These are phyloP conservation scores for Curvularia hawaiiensis DNA, from an alignment of 2,329 filamentous ascomycete genomes.

Conservation along the genomic window DNA sequence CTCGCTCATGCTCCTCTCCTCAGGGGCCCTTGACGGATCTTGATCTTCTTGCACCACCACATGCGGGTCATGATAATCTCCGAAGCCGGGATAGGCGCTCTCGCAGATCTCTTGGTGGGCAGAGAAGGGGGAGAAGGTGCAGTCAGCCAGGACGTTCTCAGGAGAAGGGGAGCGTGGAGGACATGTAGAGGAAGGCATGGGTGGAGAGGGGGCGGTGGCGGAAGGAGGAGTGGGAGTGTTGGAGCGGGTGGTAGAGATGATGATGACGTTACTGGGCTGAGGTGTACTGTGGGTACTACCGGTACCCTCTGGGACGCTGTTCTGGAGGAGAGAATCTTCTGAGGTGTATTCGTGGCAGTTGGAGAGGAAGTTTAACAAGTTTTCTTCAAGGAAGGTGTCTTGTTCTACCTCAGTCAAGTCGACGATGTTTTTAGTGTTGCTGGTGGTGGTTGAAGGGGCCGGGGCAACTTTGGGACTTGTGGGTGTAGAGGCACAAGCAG, in stretches of 20 bases:
- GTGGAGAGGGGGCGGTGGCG: background rate
- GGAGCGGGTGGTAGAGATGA: too few species aligned
- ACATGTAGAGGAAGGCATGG: too few species aligned
- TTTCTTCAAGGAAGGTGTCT: background rate
- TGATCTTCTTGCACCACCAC: background rate
- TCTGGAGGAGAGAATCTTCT: background rate
- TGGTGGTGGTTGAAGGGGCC: background rate
- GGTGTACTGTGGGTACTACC: background rate
- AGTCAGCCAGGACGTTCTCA: too few species aligned
- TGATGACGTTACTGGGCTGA: background rate
- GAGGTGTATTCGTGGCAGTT: background rate
- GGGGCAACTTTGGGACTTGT: background rate
- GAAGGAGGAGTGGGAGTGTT: too few species aligned
- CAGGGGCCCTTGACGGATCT: background rate
- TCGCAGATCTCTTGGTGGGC: background rate
- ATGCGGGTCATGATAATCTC: background rate
- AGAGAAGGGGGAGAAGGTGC: background rate
- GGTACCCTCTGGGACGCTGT: background rate
- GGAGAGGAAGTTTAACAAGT: background rate
- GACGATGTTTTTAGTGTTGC: background rate
- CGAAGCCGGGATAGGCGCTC: background rate
- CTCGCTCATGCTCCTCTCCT: background rate
- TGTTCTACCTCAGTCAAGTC: conserved; percentile 4
- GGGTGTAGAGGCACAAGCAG: background rate
- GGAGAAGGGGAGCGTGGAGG: too few species aligned